phyloP scores from a whole-genome alignment of 1,284 basidiomycete species.

The Cutaneotrichosporon mucoides region DNA sequence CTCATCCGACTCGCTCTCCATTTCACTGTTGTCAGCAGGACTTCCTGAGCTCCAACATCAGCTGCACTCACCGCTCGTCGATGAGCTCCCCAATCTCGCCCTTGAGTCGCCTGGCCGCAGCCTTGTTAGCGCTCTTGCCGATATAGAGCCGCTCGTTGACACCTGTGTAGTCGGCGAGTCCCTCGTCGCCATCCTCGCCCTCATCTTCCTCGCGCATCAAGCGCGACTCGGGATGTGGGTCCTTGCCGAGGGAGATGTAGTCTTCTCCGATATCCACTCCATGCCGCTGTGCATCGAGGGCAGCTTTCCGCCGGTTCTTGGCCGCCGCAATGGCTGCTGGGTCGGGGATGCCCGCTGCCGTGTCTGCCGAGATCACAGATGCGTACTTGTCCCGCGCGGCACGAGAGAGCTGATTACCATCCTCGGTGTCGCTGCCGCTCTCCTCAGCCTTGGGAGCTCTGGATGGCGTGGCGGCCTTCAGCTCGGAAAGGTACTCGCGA shows the following conservation, averaged over 20 bases:
- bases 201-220: constrained; percentile 89
- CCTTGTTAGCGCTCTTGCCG: constrained; percentile 75
- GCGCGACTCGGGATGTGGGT: constrained; percentile 81
- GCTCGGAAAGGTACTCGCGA: constrained; percentile 69
- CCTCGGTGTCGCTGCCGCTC: constrained; percentile 20
- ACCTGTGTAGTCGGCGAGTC: constrained; percentile 83
- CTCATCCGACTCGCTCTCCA: constrained; percentile 66
- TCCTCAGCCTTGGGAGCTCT: constrained; percentile 53
- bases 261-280: constrained; percentile 57
- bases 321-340: constrained; percentile 71
- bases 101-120: constrained; percentile 65
- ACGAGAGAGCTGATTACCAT: constrained; percentile 22
- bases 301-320: constrained; percentile 69
- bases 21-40: constrained; percentile 56
- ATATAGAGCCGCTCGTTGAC: constrained; percentile 80
- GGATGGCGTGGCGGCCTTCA: constrained; percentile 73
- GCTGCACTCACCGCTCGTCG: constrained; percentile 66
- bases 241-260: constrained; percentile 66
- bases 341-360: constrained; percentile 62
- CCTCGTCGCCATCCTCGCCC: constrained; percentile 86
- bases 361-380: constrained; percentile 43
- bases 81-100: constrained; percentile 82
- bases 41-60: no score
- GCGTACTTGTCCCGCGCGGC: constrained; percentile 45
- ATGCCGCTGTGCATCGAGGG: constrained; percentile 51